Evolutionary conservation across 129 eudicot species (phyloP).

Genomic region (Scalesia atractyloides): DNA sequence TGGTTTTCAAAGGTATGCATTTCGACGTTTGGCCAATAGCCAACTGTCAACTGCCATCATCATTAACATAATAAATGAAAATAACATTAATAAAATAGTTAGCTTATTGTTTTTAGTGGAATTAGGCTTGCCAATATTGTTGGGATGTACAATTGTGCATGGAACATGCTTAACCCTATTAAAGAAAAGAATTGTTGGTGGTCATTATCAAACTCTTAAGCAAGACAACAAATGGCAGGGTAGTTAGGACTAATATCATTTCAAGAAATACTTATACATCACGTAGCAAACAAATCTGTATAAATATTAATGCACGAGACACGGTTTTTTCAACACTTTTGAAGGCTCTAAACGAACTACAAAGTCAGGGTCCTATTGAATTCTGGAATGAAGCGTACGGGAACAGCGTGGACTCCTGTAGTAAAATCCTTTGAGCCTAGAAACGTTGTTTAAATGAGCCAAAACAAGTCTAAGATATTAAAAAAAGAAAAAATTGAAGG

Average conservation of each 20-base stretch:
- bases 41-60: too few relatives aligned
- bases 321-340: too few relatives aligned
- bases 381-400: too few relatives aligned
- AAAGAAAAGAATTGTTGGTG: conserved; percentile 34
- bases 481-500: too few relatives aligned
- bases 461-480: too few relatives aligned
- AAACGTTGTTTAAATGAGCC: too few relatives aligned
- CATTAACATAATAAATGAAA: not conserved
- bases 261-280: conserved; percentile 22
- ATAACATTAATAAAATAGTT: not conserved
- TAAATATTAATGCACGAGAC: not conserved
- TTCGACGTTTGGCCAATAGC: not conserved
- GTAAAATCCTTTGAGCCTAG: too few relatives aligned
- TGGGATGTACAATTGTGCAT: conserved; percentile 32
- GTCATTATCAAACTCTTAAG: conserved; percentile 32
- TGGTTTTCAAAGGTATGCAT: not conserved
- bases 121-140: conserved; percentile 43
- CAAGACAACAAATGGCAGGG: conserved; percentile 22
- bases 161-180: conserved; percentile 41
- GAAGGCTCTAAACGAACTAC: too few relatives aligned
- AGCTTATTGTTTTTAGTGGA: conserved; percentile 19
- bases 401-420: too few relatives aligned
- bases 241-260: conserved; percentile 1
- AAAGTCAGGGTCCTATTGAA: too few relatives aligned
- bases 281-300: conserved; percentile 12